These are phyloP conservation scores for Hymenoscyphus infarciens DNA, from an alignment of 2,329 filamentous ascomycete species.

Conservation along the genomic window DNA sequence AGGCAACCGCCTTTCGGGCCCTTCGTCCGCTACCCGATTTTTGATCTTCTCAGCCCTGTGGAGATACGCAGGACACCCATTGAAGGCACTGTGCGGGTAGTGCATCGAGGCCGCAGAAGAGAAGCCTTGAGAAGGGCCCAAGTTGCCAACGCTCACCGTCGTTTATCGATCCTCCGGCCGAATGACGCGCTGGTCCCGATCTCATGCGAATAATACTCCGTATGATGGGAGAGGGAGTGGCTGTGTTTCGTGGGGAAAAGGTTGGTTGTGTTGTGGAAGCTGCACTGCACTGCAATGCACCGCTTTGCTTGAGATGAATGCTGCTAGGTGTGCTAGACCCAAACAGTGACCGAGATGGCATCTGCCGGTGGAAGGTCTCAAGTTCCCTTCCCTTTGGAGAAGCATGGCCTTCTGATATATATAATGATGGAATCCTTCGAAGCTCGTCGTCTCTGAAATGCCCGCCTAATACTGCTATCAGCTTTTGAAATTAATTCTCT, in stretches of 20 bases:
- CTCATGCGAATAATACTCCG: not conserved
- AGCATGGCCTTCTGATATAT: not conserved
- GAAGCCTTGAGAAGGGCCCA: not conserved
- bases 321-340: not conserved
- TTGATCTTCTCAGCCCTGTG: slow-evolving; percentile 11
- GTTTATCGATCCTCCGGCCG: slow-evolving; percentile 2
- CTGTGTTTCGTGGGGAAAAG: slow-evolving; percentile 12
- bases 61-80: not conserved
- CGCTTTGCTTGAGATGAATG: not conserved
- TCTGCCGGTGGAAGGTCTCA: too few relatives aligned
- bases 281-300: too few relatives aligned
- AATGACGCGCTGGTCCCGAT: not conserved
- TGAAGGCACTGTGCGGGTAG: not conserved
- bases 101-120: not conserved
- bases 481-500: not conserved
- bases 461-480: not conserved
- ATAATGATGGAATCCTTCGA: not conserved
- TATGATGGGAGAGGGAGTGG: not conserved
- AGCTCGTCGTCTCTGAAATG: not conserved
- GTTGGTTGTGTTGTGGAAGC: not conserved
- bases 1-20: too few relatives aligned
- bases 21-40: not conserved
- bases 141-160: not conserved
- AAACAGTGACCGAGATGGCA: not conserved
- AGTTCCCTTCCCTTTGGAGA: not conserved